These are phyloP conservation scores for Leptosphaerulina australis DNA, from an alignment of 2,329 filamentous ascomycete genomes.

Conservation along the genomic window DNA sequence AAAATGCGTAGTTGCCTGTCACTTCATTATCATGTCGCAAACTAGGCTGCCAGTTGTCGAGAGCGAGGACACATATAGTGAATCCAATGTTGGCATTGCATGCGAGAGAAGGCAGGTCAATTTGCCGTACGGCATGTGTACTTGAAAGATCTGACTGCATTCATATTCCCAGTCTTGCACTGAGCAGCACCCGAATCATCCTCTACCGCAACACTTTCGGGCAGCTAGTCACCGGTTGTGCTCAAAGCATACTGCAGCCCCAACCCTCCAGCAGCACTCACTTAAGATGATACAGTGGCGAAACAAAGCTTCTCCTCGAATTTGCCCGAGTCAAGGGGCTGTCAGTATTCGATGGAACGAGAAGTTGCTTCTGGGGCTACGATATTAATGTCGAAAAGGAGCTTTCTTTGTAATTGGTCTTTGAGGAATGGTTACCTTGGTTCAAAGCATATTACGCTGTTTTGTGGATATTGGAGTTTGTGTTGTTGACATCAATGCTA, in stretches of 20 bases:
- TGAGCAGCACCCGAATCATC: slow-evolving; percentile 52
- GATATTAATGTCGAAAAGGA: slow-evolving; percentile 61
- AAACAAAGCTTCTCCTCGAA: slow-evolving; percentile 69
- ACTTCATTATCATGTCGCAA: slow-evolving; percentile 66
- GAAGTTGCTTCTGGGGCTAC: no score
- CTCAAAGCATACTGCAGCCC: slow-evolving; percentile 65
- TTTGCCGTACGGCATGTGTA: slow-evolving; percentile 69
- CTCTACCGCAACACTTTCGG: slow-evolving; percentile 63
- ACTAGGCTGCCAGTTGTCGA: slow-evolving; percentile 68
- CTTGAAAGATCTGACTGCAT: slow-evolving; percentile 63
- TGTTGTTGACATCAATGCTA: slow-evolving; percentile 58
- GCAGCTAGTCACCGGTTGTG: slow-evolving; percentile 62
- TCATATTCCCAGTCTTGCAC: slow-evolving; percentile 5
- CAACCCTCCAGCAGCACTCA: slow-evolving; percentile 64
- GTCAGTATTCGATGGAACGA: neutral
- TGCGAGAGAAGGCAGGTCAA: slow-evolving; percentile 62
- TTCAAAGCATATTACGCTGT: slow-evolving; percentile 63
- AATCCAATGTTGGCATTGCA: slow-evolving; percentile 62
- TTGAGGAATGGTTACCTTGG: slow-evolving; percentile 63
- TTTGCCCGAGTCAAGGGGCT: slow-evolving; percentile 58
- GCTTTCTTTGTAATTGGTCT: slow-evolving; percentile 57
- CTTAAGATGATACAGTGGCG: slow-evolving; percentile 67
- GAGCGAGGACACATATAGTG: slow-evolving; percentile 64
- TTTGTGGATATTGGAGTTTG: slow-evolving; percentile 56
- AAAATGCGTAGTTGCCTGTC: slow-evolving; percentile 67